phyloP scores from a whole-genome alignment of 2,329 filamentous ascomycete species.

The Aspergillus neotritici region DNA sequence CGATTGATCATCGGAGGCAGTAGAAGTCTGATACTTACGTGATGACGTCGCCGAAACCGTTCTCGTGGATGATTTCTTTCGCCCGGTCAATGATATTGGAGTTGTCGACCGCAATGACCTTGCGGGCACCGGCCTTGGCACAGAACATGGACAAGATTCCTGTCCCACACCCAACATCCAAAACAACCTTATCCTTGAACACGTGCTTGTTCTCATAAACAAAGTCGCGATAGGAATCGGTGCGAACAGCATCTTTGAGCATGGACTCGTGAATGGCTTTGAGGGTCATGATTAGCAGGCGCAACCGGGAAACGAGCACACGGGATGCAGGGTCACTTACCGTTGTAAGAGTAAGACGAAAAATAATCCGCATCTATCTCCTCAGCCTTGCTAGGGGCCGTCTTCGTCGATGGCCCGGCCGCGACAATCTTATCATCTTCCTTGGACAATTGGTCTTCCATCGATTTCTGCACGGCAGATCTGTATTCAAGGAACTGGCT shows the following conservation, averaged over 20 bases:
- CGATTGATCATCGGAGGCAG: neutral
- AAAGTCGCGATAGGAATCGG: slow-evolving; percentile 89
- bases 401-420: slow-evolving; percentile 24
- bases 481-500: slow-evolving; percentile 62
- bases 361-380: slow-evolving; percentile 59
- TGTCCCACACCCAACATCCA: slow-evolving; percentile 83
- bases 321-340: slow-evolving; percentile 39
- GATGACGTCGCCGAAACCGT: slow-evolving; percentile 67
- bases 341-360: slow-evolving; percentile 61
- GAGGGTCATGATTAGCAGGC: slow-evolving; percentile 5
- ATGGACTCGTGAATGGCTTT: slow-evolving; percentile 89
- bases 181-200: slow-evolving; percentile 77
- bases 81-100: slow-evolving; percentile 85
- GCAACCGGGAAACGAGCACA: too few relatives aligned
- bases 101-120: slow-evolving; percentile 87
- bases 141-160: slow-evolving; percentile 94
- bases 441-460: slow-evolving; percentile 60
- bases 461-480: slow-evolving; percentile 58
- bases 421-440: slow-evolving; percentile 42
- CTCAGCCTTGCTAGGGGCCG: slow-evolving; percentile 29
- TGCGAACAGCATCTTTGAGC: slow-evolving; percentile 84
- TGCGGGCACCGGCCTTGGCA: slow-evolving; percentile 77
- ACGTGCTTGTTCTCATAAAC: slow-evolving; percentile 87
- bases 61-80: slow-evolving; percentile 75
- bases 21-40: slow-evolving; percentile 41